These are phyloP conservation scores for Sutorius eximius DNA, from an alignment of 1,284 basidiomycete species.

Conservation along the genomic window DNA sequence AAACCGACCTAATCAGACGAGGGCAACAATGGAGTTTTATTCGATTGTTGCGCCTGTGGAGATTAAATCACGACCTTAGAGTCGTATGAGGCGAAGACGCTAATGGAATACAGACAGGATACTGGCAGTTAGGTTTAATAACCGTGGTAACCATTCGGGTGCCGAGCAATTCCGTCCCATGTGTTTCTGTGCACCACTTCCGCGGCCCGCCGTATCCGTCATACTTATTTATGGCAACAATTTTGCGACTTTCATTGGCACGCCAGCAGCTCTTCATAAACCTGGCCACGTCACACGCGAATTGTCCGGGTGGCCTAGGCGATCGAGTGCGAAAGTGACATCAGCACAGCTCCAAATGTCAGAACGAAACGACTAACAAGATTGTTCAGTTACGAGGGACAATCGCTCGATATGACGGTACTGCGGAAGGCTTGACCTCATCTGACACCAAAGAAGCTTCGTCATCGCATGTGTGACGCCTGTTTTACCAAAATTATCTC, in stretches of 20 bases:
- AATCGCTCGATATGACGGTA: not conserved
- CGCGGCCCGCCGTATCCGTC: not conserved
- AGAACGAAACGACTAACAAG: slow-evolving; percentile 1
- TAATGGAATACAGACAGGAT: not conserved
- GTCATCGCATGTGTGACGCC: not conserved
- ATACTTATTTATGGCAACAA: too few relatives aligned
- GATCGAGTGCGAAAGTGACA: not conserved
- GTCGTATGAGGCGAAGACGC: not conserved
- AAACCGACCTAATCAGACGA: not conserved
- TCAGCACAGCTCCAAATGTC: not conserved
- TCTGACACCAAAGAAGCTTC: not conserved
- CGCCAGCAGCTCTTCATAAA: not conserved
- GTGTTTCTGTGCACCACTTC: not conserved
- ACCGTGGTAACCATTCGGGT: not conserved
- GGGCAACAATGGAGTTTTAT: not conserved
- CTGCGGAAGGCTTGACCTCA: not conserved
- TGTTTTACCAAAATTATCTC: not conserved
- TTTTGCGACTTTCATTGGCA: not conserved
- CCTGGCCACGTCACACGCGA: not conserved
- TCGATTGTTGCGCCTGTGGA: not conserved
- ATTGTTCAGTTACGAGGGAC: not conserved
- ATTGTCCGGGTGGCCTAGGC: not conserved
- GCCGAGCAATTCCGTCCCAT: too few relatives aligned
- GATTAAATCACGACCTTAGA: not conserved
- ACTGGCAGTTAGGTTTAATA: not conserved